Conservation (phyloP, 176 grass and related monocot species). For the Sorghum bicolor region Sorghum_bicolor_NCBIv3 NC_012875.2:58435001-58435500, state of each 20-base stretch:
- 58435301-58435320: constrained; percentile 59
- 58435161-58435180: no score
- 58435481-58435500: constrained; percentile 67
- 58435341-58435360: constrained; percentile 54
- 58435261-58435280: constrained; percentile 50
- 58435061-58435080: constrained; percentile 10
- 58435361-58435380: constrained; percentile 61
- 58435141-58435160: constrained; percentile 68
- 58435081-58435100: constrained; percentile 15
- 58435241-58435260: constrained; percentile 39
- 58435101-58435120: constrained; percentile 59
- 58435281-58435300: constrained; percentile 49
- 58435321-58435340: constrained; percentile 54
- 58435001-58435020: background rate
- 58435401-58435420: constrained; percentile 36
- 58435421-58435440: no score
- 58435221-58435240: constrained; percentile 36
- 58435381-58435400: constrained; percentile 54
- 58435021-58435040: background rate
- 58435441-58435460: no score
- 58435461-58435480: background rate
- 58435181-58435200: no score
- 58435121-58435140: constrained; percentile 78
- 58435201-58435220: no score
- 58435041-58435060: constrained; percentile 24